phyloP scores from a whole-genome alignment of 2,329 filamentous ascomycete species.

The Botrytis fragariae region DNA sequence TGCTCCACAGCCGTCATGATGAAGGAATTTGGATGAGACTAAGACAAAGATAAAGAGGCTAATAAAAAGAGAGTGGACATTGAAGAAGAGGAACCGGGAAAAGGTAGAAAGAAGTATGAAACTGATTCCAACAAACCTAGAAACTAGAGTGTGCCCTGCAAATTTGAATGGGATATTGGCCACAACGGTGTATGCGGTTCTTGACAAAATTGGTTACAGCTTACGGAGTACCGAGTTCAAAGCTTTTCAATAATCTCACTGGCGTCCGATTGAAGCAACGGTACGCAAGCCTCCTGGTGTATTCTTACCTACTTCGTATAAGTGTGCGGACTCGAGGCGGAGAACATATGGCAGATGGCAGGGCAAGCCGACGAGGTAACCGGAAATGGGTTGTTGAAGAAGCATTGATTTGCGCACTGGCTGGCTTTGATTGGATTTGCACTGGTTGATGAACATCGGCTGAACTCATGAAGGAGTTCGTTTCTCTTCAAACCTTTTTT shows the following conservation, averaged over 20 bases:
- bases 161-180: too few species aligned
- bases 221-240: not conserved
- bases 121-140: not conserved
- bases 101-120: not conserved
- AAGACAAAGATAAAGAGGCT: not conserved
- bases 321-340: not conserved
- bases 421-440: not conserved
- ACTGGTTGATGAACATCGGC: not conserved
- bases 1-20: constrained; percentile 14
- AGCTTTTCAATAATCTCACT: not conserved
- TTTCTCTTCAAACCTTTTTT: not conserved
- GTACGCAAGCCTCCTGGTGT: not conserved
- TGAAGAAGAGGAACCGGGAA: not conserved
- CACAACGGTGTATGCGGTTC: not conserved
- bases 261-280: not conserved
- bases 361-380: not conserved
- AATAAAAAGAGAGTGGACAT: constrained; percentile 2
- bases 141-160: not conserved
- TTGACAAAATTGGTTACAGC: not conserved
- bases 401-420: not conserved
- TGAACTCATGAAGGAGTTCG: not conserved
- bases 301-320: not conserved
- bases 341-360: not conserved
- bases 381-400: not conserved
- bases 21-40: not conserved